Evolutionary conservation across 495 filamentous ascomycete species (phyloP), one percentile per base, ranked within the genome.

Genomic region (Emericellopsis terricola): DNA sequence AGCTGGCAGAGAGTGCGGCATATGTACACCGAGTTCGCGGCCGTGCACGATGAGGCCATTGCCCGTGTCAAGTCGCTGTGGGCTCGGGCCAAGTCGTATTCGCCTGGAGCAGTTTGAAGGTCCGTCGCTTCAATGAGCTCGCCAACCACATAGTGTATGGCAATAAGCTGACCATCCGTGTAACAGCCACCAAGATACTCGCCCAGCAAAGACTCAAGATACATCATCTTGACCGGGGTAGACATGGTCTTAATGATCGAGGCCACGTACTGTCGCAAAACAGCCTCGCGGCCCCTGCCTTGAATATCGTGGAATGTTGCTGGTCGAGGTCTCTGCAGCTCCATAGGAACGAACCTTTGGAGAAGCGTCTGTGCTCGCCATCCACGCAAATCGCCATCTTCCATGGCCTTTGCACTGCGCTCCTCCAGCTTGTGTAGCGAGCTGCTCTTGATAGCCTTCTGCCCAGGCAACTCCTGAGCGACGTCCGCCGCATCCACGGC

Each of bases 1-100:
- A 79, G 58, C n/a, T 69, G 46, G 19, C 62, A 45, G 33, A 77
- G 43, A 9, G 54, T 62, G 38, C 72, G 68, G 23, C 64, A 55
- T 14, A 63, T 55, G n/a, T 74, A 55, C 33, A 57, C 65, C 39
- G 79, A 76, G 32, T 69, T 58, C 10, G 60, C 7, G 1, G 36
- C 21, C 10, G 29, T 28, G 8, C 19, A 31, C 7, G 32, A 17
- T 3, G 29, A 19, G 1, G 17, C 17, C 10, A 52, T 38, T 6
- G 37, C 29, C 20, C 27, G 29, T 34, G 49, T 48, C 28, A 56
- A 35, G 1, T 39, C 16, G 41, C 34, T 49, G 39, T 56, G 50
- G 7, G 49, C 46, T 28, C 42, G 31, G n/a, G 50, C 32, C 8
- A 58, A 46, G 35, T 48, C 44, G 23, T 52, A 52, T 13, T 19